These are phyloP conservation scores for Coffea canephora DNA, from an alignment of 257 asterid genomes.

Conservation along the genomic window DNA sequence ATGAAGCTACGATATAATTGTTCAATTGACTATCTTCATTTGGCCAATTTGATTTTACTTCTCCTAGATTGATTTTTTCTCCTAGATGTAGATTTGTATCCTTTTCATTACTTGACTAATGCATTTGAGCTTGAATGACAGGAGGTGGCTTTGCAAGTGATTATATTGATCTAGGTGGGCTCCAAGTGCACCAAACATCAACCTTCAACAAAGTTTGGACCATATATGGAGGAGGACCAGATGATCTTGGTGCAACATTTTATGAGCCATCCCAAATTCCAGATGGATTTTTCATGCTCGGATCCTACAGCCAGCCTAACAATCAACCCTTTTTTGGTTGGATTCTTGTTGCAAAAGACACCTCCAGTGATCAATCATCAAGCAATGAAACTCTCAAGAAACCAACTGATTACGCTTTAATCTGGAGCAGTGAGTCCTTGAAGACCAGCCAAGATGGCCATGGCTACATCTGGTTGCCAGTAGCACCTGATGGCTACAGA, in stretches of 20 bases:
- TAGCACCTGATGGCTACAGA: slow-evolving; percentile 64
- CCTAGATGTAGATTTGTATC: no score
- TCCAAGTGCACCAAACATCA: slow-evolving; percentile 47
- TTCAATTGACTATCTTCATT: not conserved
- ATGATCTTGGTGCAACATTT: slow-evolving; percentile 62
- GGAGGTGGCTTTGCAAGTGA: slow-evolving; percentile 68
- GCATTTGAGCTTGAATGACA: slow-evolving; percentile 8
- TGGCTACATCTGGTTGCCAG: slow-evolving; percentile 76
- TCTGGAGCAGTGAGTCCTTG: slow-evolving; percentile 35
- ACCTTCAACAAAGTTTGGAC: slow-evolving; percentile 55
- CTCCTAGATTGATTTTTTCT: no score
- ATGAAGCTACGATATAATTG: not conserved
- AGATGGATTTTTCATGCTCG: slow-evolving; percentile 81
- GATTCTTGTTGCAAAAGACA: slow-evolving; percentile 68
- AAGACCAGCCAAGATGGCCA: slow-evolving; percentile 10
- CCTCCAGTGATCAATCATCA: not conserved
- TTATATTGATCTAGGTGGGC: slow-evolving; percentile 73
- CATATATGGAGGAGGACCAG: slow-evolving; percentile 46
- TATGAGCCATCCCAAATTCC: slow-evolving; percentile 74
- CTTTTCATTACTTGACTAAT: not conserved
- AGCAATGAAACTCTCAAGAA: slow-evolving; percentile 41
- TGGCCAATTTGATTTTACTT: not conserved
- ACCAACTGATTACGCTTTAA: slow-evolving; percentile 66
- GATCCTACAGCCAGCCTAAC: slow-evolving; percentile 71
- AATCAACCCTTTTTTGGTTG: slow-evolving; percentile 63